Evolutionary conservation across 2,329 filamentous ascomycete genomes (phyloP).

Genomic region (Hirsutella minnesotensis): DNA sequence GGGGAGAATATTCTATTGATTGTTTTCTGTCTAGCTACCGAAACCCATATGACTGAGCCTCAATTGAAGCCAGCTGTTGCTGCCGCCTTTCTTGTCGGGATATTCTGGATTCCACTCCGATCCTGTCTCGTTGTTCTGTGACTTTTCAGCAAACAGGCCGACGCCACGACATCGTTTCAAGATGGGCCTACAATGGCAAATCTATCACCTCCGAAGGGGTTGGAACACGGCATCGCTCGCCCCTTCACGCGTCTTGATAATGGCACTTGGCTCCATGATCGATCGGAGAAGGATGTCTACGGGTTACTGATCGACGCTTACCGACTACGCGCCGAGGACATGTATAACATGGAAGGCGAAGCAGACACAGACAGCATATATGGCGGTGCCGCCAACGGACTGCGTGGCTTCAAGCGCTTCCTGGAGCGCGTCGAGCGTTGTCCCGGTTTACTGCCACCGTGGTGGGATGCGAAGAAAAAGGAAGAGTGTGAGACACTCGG

Average conservation of each 20-base stretch:
- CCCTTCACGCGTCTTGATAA: constrained; percentile 29
- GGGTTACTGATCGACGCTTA: constrained; percentile 34
- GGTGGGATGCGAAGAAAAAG: constrained; percentile 30
- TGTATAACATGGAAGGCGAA: constrained; percentile 14
- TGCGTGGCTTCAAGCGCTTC: constrained; percentile 24
- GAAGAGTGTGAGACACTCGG: constrained; percentile 24
- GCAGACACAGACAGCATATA: constrained; percentile 18
- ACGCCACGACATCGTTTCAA: neutral
- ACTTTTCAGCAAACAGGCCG: constrained; percentile 21
- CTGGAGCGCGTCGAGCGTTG: constrained; percentile 15
- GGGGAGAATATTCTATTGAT: too few relatives aligned
- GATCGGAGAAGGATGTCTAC: constrained; percentile 31
- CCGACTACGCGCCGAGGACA: constrained; percentile 31
- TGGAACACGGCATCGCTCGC: too few relatives aligned
- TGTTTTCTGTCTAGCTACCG: too few relatives aligned
- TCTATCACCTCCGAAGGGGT: too few relatives aligned
- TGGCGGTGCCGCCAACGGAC: constrained; percentile 9
- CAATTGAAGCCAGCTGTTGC: too few relatives aligned
- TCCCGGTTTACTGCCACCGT: constrained; percentile 25
- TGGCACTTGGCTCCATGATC: constrained; percentile 29
- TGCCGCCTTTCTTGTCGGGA: too few relatives aligned
- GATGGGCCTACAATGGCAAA: too few relatives aligned
- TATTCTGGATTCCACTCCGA: too few relatives aligned
- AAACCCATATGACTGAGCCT: too few relatives aligned
- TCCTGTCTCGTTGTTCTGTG: too few relatives aligned